phyloP scores from a whole-genome alignment of 768 basidiomycete genomes.

The Leccinum olivaceopallidum region DNA sequence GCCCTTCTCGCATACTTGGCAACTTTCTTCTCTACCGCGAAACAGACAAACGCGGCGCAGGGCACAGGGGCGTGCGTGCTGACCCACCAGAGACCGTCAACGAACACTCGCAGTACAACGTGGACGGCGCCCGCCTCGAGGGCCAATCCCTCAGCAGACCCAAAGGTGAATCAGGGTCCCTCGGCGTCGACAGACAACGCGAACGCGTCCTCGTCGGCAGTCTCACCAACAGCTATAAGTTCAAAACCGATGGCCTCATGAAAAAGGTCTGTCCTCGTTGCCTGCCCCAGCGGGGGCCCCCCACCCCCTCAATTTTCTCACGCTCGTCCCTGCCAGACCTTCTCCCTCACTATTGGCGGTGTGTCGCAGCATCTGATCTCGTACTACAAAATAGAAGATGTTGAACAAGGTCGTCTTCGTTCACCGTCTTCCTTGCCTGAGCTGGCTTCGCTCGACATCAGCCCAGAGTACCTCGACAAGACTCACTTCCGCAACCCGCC shows the following conservation, averaged over 20 bases:
- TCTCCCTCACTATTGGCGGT: conserved; percentile 83
- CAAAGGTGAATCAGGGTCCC: conserved; percentile 48
- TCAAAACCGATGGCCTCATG: conserved; percentile 91
- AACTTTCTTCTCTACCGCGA: conserved; percentile 97
- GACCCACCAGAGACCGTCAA: conserved; percentile 41
- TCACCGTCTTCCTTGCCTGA: conserved; percentile 88
- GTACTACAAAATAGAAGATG: conserved; percentile 93
- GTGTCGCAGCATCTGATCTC: conserved; percentile 92
- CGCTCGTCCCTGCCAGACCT: conserved; percentile 58
- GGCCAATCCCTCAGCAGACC: conserved; percentile 62
- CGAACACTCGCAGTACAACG: conserved; percentile 40
- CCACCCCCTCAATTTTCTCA: conserved; percentile 28
- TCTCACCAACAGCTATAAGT: conserved; percentile 90
- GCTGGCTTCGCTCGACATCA: conserved; percentile 82
- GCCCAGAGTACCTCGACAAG: conserved; percentile 84
- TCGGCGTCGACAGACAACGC: conserved; percentile 64
- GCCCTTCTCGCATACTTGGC: conserved; percentile 87
- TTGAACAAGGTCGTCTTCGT: conserved; percentile 83
- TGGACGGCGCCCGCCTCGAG: conserved; percentile 30
- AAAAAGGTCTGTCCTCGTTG: conserved; percentile 74
- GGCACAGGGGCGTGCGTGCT: conserved; percentile 53
- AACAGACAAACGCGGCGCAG: conserved; percentile 79
- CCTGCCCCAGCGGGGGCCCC: not conserved
- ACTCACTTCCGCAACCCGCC: conserved; percentile 91
- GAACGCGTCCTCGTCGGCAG: conserved; percentile 88